phyloP scores from a whole-genome alignment of 805 yeast genomes.

The Wickerhamomyces subpelliculosus region DNA sequence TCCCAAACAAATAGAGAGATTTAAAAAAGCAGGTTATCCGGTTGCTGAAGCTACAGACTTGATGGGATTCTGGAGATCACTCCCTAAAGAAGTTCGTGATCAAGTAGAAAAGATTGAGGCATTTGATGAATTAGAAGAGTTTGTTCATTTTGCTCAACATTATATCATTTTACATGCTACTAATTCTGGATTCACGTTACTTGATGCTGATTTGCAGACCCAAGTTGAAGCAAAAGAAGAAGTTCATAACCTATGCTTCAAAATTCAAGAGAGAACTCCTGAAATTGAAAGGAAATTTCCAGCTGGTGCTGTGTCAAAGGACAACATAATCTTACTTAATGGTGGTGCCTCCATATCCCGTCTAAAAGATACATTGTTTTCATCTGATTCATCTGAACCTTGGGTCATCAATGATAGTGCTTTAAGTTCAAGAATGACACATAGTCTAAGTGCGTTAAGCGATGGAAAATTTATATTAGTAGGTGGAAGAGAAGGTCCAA shows the following conservation, averaged over 20 bases:
- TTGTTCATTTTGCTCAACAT: constrained; percentile 67
- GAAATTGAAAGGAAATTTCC: constrained; percentile 10
- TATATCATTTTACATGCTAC: constrained; percentile 64
- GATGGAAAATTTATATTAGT: constrained; percentile 31
- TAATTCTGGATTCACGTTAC: constrained; percentile 18
- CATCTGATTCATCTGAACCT: neutral
- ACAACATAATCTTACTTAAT: constrained; percentile 17
- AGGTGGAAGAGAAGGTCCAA: constrained; percentile 70
- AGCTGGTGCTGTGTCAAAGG: constrained; percentile 3
- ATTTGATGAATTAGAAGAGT: constrained; percentile 84
- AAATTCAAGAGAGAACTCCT: neutral
- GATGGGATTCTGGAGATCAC: constrained; percentile 50
- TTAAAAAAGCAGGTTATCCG: constrained; percentile 37
- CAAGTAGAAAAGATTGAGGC: constrained; percentile 48
- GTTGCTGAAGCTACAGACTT: constrained; percentile 43
- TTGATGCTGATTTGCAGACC: neutral
- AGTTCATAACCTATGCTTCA: too few species aligned
- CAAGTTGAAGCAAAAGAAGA: too few species aligned
- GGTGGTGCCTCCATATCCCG: constrained; percentile 31
- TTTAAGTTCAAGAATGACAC: constrained; percentile 49
- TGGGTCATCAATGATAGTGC: constrained; percentile 8
- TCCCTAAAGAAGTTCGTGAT: constrained; percentile 30
- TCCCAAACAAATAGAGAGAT: constrained; percentile 43
- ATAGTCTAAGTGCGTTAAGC: constrained; percentile 35
- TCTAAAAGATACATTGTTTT: constrained; percentile 13